Evolutionary conservation across 805 yeast genomes (phyloP), one percentile per base, ranked within the genome.

Genomic region (Maudiozyma bulderi): DNA sequence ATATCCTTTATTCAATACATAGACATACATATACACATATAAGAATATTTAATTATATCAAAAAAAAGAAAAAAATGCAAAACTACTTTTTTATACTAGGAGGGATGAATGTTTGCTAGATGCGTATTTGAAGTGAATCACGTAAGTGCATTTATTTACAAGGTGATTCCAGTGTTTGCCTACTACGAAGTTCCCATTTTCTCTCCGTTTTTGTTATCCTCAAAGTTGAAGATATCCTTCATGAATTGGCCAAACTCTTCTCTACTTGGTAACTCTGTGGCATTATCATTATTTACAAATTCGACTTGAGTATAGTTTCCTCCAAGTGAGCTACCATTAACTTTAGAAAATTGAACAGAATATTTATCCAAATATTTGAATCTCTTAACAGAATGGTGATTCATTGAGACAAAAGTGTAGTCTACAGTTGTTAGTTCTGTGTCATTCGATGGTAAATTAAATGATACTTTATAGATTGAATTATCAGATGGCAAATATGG

Each of bases 311-410:
- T 56, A 32, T 55, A 53, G 34, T 52, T 55, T 1, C 63, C 65
- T 13, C 65, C 64, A 15, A 56, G 43, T 8, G 47, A 31, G 6
- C 64, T 65, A n/a, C 62, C 57, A 34, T 59, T 57, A 26, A 63
- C 51, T 32, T 61, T 61, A 7, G 67, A 60, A 39, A 57, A 57
- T 48, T 65, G 69, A 6, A 61, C 62, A 42, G 56, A 37, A 47
- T 63, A 63, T 44, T 61, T 60, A 45, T 62, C 57, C 57, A 53
- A 33, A 47, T 59, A 63, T 39, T 47, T 58, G 32, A 63, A 50
- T 43, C 55, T 60, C 43, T 60, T 50, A 2, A 64, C 52, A 30
- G 61, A 54, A 43, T 59, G 63, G 37, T 56, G 52, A 34, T 55
- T 55, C 29, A 56, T 49, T 30, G 53, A 53, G 15, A 59, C 54